Base-by-base conservation (phyloP, 306 rosid genomes). In the Hippophae gyantsensis region DNA sequence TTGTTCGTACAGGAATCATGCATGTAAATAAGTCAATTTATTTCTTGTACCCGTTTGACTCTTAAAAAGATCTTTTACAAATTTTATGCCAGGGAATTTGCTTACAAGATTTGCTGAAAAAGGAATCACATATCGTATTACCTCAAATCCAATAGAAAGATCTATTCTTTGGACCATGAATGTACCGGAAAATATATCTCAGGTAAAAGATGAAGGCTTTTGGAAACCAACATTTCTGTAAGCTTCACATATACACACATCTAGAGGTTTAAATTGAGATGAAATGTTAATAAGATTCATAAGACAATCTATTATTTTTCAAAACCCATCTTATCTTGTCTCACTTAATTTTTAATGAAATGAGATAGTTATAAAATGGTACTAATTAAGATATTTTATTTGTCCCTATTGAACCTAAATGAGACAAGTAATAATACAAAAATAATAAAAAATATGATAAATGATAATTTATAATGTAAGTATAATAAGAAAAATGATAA, bases 91-190 rank as follows among this genome's bases (percentile, higher is more conserved):
- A 90, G 98, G 96, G 61, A 89, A 73, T 68, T 74, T 90, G 78
- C 90, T 90, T 44, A 74, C 89, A 54, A 83, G 86, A 82, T 83
- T 90, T 79, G 84, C 89, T 49, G 98, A 90, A 79, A 90, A 79
- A 27, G 98, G 92, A 54, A 65, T 87, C 59, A 65, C 78, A 10
- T 90, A 81, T 73, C 95, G 81, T 45, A 78, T 90, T 64, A 80
- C 88, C 43, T 85, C 98, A 50, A 90, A 90, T 79, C 87, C 87
- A 43, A 76, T 90, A 43, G 69, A 83, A 70, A 84, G 87, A 56
- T 87, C 98, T 68, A 90, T 90, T 61, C 32, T 87, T 62, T 90
- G 98, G 98, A 81, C 79, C 43, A 87, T 90, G 95, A 78, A 75
- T 57, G 80, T 85, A 67, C 98, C 98, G 46, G 98, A 90, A 74